Percentiles rank a stretch among this genome's conserved stretches.
These are phyloP conservation scores for Nothophytophthora sp. DNA, from an alignment of 352 stramenopile genomes.

Conservation along the genomic window DNA sequence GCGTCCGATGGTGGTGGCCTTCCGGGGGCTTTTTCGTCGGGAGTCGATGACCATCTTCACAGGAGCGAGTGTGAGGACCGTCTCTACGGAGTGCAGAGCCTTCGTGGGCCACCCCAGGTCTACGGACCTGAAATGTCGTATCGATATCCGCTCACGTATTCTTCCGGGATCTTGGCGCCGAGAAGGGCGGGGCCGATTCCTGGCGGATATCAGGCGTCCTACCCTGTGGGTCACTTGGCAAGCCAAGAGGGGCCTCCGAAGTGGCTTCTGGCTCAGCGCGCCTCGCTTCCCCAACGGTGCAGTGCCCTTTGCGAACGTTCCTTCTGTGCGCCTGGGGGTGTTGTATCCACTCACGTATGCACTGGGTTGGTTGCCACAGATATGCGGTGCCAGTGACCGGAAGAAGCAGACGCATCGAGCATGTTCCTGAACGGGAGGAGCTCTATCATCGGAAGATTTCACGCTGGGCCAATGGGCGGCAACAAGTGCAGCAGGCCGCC, in stretches of 20 bases:
- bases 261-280: neutral
- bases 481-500: conserved; percentile 61
- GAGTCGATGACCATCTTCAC: conserved; percentile 2
- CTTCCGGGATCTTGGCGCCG: conserved; percentile 2
- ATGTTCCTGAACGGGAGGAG: conserved; percentile 9
- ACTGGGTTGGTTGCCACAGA: neutral
- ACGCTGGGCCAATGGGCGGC: conserved; percentile 55
- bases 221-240: neutral
- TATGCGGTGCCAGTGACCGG: neutral
- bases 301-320: neutral
- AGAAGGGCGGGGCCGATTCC: neutral
- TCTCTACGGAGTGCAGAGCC: neutral
- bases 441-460: conserved; percentile 65
- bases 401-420: conserved; percentile 11
- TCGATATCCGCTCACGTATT: conserved; percentile 16
- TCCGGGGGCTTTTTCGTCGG: neutral
- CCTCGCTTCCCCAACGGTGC: neutral
- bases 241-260: neutral
- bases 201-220: neutral
- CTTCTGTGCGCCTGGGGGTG: too few species aligned
- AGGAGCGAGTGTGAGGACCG: neutral
- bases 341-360: conserved; percentile 2
- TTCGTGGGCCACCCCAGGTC: neutral
- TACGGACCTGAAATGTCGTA: conserved; percentile 7
- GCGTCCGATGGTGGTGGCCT: conserved; percentile 8